Conservation (phyloP, 257 asterid genomes). For the Rhazya stricta region DNA sequence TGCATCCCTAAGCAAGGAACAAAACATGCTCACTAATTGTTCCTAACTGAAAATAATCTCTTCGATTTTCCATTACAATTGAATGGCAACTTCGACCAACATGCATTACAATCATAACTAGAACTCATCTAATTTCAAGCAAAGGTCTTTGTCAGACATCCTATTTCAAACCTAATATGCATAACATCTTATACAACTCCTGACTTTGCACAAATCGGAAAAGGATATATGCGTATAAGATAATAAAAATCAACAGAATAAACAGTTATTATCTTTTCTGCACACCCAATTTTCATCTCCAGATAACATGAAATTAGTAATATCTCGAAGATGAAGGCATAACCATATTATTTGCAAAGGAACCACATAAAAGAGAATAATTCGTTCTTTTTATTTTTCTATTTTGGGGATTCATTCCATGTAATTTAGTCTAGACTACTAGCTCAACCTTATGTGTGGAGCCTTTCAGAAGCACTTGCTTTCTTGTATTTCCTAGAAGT, state of each 20-base stretch:
- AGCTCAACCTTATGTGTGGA: background rate
- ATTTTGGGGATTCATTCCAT: background rate
- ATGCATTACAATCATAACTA: background rate
- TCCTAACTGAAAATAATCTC: background rate
- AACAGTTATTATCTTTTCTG: background rate
- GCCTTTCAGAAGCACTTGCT: background rate
- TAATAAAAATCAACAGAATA: background rate
- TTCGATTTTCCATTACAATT: background rate
- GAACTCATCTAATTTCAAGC: background rate
- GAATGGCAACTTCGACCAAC: background rate
- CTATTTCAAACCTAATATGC: background rate
- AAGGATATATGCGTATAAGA: background rate
- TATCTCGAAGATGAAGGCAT: background rate
- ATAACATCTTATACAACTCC: background rate
- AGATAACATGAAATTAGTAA: background rate
- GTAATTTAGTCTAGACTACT: background rate
- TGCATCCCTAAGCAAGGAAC: background rate
- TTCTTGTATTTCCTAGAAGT: background rate
- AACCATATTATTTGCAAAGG: background rate
- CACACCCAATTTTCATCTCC: background rate
- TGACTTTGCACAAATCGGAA: background rate
- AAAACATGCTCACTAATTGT: background rate
- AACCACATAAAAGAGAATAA: background rate
- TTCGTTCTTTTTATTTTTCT: background rate
- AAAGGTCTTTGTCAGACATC: background rate